These are phyloP conservation scores for Dianthus caryophyllus DNA, from an alignment of 148 eudicot species.

Conservation along the genomic window DNA sequence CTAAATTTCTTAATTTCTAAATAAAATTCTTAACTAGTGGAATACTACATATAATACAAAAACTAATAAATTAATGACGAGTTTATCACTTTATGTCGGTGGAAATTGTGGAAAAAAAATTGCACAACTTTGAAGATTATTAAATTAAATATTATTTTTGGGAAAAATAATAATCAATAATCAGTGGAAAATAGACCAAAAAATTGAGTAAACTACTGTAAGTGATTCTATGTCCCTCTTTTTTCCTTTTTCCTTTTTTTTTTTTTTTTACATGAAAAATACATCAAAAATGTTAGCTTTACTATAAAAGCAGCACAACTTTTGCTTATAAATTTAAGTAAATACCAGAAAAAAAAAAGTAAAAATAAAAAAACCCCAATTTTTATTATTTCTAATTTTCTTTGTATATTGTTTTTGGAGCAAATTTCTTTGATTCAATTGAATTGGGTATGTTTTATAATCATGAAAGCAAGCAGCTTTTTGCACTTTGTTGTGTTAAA, in stretches of 20 bases:
- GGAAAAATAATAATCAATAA: neutral
- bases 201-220: neutral
- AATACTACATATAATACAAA: no score
- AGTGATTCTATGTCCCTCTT: neutral
- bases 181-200: slow-evolving; percentile 2
- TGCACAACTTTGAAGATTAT: slow-evolving; percentile 12
- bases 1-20: no score
- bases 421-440: slow-evolving; percentile 10
- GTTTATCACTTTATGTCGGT: slow-evolving; percentile 29
- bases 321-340: neutral
- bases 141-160: neutral
- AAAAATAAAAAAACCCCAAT: neutral
- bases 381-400: neutral
- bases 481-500: slow-evolving; percentile 11
- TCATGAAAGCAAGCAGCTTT: slow-evolving; percentile 8
- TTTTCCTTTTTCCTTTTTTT: no score
- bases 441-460: slow-evolving; percentile 30
- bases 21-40: no score
- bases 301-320: no score
- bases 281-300: no score
- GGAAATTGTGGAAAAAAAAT: slow-evolving; percentile 16
- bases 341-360: neutral
- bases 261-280: slow-evolving; percentile 8
- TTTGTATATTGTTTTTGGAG: neutral
- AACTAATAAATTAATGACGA: slow-evolving; percentile 2